Evolutionary conservation across 768 basidiomycete species (phyloP).

Genomic region (Boletus pseudo-olivaceus): DNA sequence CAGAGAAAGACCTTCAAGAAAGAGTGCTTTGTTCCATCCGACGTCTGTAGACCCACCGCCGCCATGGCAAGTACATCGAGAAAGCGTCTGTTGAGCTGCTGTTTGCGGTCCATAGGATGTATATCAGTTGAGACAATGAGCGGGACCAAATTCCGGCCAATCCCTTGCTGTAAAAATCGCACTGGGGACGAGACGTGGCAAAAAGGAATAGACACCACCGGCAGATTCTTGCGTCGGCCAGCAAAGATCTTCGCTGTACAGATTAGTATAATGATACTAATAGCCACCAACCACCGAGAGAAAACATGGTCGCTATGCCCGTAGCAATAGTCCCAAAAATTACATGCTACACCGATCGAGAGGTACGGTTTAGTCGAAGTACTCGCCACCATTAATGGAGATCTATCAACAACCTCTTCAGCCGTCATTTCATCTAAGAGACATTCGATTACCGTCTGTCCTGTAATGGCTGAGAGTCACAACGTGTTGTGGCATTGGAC

Average conservation of each 20-base stretch:
- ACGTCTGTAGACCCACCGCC: constrained; percentile 25
- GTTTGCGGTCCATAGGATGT: constrained; percentile 19
- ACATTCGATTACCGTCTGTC: background rate
- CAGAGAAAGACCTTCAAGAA: constrained; percentile 45
- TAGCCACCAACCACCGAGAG: background rate
- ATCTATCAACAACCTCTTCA: background rate
- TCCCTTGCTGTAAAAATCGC: background rate
- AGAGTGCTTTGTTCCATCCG: constrained; percentile 28
- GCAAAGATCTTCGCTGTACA: background rate
- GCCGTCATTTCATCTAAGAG: background rate
- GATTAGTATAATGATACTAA: background rate
- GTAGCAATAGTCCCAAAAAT: background rate
- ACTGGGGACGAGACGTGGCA: too few relatives aligned
- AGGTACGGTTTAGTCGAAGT: background rate
- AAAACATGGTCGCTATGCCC: background rate
- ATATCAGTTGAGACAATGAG: background rate
- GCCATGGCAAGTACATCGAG: constrained; percentile 28
- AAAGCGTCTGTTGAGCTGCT: constrained; percentile 35
- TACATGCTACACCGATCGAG: background rate
- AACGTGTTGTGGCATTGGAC: background rate
- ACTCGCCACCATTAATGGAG: background rate
- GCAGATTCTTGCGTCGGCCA: background rate
- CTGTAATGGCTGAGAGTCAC: background rate
- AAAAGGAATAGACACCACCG: too few relatives aligned
- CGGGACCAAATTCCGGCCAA: too few relatives aligned